Evolutionary conservation across 2,329 filamentous ascomycete genomes (phyloP).

Genomic region (Beauveria scarabaeidicola): DNA sequence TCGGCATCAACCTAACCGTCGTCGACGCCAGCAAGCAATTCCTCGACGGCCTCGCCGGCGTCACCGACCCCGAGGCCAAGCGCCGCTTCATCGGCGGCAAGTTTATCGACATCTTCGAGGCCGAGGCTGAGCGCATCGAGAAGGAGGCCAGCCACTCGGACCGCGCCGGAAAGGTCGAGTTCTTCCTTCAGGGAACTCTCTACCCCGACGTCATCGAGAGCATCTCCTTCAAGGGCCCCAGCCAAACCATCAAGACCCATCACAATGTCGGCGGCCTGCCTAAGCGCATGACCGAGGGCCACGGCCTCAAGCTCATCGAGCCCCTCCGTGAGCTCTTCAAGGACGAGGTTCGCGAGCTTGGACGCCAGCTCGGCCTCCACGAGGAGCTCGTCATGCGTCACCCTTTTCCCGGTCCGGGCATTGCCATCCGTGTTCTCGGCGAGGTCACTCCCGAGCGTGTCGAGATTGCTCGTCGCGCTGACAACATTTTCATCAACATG

Average conservation of each 20-base stretch:
- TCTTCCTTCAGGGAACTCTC: slow-evolving; percentile 78
- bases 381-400: slow-evolving; percentile 24
- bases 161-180: slow-evolving; percentile 69
- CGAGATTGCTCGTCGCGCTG: slow-evolving; percentile 68
- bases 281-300: slow-evolving; percentile 40
- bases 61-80: slow-evolving; percentile 76
- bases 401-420: slow-evolving; percentile 36
- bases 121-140: slow-evolving; percentile 63
- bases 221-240: slow-evolving; percentile 33
- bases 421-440: slow-evolving; percentile 73
- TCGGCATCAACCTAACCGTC: slow-evolving; percentile 86
- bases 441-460: slow-evolving; percentile 76
- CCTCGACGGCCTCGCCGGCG: slow-evolving; percentile 64
- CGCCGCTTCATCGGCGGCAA: slow-evolving; percentile 81
- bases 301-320: slow-evolving; percentile 60
- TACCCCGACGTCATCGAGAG: slow-evolving; percentile 48
- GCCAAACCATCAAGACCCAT: slow-evolving; percentile 42
- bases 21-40: slow-evolving; percentile 73
- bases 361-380: slow-evolving; percentile 24
- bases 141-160: slow-evolving; percentile 57
- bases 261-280: slow-evolving; percentile 66
- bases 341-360: slow-evolving; percentile 51
- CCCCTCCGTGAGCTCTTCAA: slow-evolving; percentile 76
- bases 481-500: slow-evolving; percentile 69
- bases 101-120: slow-evolving; percentile 62